Base-by-base conservation (phyloP, 2,329 filamentous ascomycete genomes). In the Venturia nashicola region DNA sequence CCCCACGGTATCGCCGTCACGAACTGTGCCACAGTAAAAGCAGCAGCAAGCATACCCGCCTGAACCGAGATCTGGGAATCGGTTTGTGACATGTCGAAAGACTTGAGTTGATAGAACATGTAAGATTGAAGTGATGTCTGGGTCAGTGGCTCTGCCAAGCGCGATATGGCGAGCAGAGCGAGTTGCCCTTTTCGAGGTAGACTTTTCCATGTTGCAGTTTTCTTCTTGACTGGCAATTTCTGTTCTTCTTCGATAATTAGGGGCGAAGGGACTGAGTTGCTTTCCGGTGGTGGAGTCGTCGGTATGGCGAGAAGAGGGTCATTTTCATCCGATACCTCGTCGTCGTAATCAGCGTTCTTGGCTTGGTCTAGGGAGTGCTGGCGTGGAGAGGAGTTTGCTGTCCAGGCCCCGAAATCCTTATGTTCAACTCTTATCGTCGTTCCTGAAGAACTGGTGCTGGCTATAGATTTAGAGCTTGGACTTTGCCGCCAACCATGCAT, bases 91-190 rank as follows among this genome's bases (percentile, higher is more conserved):
- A 79, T 79, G 32, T 89, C 80, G 69, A 96, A 93, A 65, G 87
- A 93, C 68, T 85, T 86, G n/a, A 96, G 82, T 73, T 94, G 90
- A 74, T 93, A 95, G 76, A 90, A 95, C 79, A 95, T 86, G 74
- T 95, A 95, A 1, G 88, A 83, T 74, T 88, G 83, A 9, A 91
- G 74, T 14, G 86, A 90, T 0, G 89, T 91, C 71, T 94, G 89
- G 0, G 90, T 88, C 43, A 96, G 77, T 3, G 91, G 91, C 72
- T 96, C 91, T 12, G 88, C 90, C 27, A 96, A 78, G 36, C 91
- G 85, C 9, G 90, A 87, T 55, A 95, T 76, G 0, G 88, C 91
- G 61, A 96, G 80, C 65, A 96, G 86, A 39, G 87, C 76, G 23
- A 96, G 81, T 74, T 96, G 91, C 57, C 84, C 80, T 74, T 91